phyloP scores from a whole-genome alignment of 139 green algal genomes.

The Micractinium sp. region DNA sequence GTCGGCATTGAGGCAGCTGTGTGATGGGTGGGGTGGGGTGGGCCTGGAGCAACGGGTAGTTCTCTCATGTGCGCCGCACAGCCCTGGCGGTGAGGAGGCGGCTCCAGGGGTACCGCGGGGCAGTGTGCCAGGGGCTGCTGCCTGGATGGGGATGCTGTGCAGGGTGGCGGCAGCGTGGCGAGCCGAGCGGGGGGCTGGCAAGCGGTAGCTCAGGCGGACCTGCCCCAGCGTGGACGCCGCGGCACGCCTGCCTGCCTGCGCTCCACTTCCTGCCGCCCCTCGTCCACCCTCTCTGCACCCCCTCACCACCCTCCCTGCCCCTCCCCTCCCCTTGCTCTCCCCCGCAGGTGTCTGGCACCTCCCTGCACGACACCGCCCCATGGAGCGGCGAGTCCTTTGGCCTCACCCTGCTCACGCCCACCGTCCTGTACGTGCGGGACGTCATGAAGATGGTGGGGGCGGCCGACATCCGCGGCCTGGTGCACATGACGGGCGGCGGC shows the following conservation, averaged over 20 bases:
- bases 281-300: background rate
- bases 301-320: background rate
- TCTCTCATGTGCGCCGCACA: background rate
- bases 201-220: no score
- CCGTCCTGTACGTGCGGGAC: constrained; percentile 70
- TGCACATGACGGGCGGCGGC: constrained; percentile 99
- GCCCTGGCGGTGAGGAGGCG: no score
- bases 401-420: constrained; percentile 73
- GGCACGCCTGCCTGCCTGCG: no score
- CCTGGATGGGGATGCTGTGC: no score
- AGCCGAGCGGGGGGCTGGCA: no score
- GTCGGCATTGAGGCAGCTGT: no score
- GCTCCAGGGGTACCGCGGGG: no score
- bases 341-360: constrained; percentile 67
- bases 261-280: background rate
- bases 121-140: no score
- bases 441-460: constrained; percentile 22
- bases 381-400: constrained; percentile 67
- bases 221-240: no score
- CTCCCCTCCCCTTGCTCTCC: background rate
- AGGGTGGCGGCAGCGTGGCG: no score
- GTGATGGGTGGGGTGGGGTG: no score
- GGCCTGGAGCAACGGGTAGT: no score
- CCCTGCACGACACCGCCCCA: constrained; percentile 67
- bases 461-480: constrained; percentile 68